These are phyloP conservation scores for Rhynchosporium agropyri DNA, from an alignment of 2,329 filamentous ascomycete genomes.

Conservation along the genomic window DNA sequence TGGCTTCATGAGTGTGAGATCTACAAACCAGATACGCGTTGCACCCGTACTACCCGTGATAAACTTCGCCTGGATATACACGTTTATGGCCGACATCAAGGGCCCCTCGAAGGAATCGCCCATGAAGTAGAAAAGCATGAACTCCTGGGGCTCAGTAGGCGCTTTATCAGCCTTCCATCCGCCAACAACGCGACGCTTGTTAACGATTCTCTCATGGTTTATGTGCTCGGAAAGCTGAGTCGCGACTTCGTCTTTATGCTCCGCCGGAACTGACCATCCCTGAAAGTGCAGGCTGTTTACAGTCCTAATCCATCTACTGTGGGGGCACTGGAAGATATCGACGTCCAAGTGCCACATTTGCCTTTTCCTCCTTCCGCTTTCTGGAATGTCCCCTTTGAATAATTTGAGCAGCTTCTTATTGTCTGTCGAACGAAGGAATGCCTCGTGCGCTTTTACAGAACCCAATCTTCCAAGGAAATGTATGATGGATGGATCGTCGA, in stretches of 20 bases:
- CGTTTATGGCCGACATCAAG: not conserved
- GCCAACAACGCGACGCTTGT: slow-evolving; percentile 18
- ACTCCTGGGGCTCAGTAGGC: slow-evolving; percentile 29
- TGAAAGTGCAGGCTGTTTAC: slow-evolving; percentile 25
- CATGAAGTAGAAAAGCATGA: slow-evolving; percentile 26
- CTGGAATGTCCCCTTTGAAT: slow-evolving; percentile 40
- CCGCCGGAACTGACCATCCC: slow-evolving; percentile 22
- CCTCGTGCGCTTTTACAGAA: slow-evolving; percentile 46
- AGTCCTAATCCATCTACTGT: slow-evolving; percentile 12
- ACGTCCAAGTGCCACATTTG: slow-evolving; percentile 49
- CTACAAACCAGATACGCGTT: too few species aligned
- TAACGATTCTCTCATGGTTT: slow-evolving; percentile 20
- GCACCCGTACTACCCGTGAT: too few species aligned
- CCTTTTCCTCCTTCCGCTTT: slow-evolving; percentile 41
- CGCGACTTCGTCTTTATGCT: slow-evolving; percentile 23
- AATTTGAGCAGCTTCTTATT: slow-evolving; percentile 47
- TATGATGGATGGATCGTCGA: slow-evolving; percentile 47
- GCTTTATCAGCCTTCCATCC: slow-evolving; percentile 33
- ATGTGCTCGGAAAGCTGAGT: slow-evolving; percentile 22
- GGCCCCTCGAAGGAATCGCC: too few species aligned
- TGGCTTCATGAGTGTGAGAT: too few species aligned
- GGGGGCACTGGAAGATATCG: slow-evolving; percentile 29
- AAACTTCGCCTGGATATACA: too few species aligned
- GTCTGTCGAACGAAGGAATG: slow-evolving; percentile 47
- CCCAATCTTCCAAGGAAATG: slow-evolving; percentile 52